Base-by-base conservation (phyloP, 768 basidiomycete genomes). In the Serendipita sp. region DNA sequence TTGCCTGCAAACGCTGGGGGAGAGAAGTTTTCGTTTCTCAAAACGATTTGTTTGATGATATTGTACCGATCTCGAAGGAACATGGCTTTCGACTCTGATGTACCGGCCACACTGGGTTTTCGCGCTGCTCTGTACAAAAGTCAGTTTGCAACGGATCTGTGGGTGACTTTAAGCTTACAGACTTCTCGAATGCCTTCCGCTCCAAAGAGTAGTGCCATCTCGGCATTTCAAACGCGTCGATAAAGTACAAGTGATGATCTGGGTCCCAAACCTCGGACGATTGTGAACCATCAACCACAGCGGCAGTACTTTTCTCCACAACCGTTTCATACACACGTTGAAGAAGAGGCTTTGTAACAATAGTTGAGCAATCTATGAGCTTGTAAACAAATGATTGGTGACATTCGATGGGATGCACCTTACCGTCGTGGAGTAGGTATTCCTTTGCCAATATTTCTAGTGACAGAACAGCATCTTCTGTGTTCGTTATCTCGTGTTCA, bases 161-260 rank as follows among this genome's bases (percentile, higher is more conserved):
- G 24, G 20, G 61, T 22, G 30, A 45, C 31, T 44, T 43, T 20
- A 11, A 20, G 14, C 17, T 28, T 22, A 61, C 80, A 48, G 69
- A 95, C 94, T 82, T 88, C 63, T 91, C 90, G 69, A 97, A 98
- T 1, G 88, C 85, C 50, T 86, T 86, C 63, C 88, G 76, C 68
- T 94, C 89, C 31, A 78, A 75, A 16, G 93, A 91, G 84, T 90
- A 99, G 68, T 86, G 81, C 85, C 93, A 93, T 13, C 84, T 74
- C 0, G 96, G 96, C 93, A 98, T 97, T 60, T 95, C 92, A 68
- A 92, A 95, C 9, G 95, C 86, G 71, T 95, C 83, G 31, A 98
- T 76, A 66, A 97, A 76, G 68, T 83, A 82, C 30, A 98, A 73
- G 70, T 96, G 88, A 43, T 79, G 83, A 33, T 90, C 85, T 3